A percentile compares a stretch with the other conserved stretches of the same genome.
These are phyloP conservation scores for Oryza australiensis DNA, from an alignment of 176 grass and related monocot genomes.

Conservation along the genomic window DNA sequence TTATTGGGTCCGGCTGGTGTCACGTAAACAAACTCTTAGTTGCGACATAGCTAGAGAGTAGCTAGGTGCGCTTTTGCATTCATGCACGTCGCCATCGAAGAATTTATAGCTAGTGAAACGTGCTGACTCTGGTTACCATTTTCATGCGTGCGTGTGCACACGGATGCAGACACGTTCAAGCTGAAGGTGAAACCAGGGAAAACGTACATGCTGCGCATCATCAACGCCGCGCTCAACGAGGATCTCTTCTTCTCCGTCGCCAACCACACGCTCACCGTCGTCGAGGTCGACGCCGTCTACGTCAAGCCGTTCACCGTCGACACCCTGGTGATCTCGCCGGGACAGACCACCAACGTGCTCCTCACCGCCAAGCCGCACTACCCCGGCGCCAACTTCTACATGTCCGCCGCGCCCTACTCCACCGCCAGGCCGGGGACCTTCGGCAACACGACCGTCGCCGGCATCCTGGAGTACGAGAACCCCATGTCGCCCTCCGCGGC, in stretches of 20 bases:
- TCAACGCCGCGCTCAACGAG: conserved; percentile 71
- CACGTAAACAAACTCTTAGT: conserved; percentile 9
- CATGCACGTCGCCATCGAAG: neutral
- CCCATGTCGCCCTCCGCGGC: neutral
- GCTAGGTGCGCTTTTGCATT: conserved; percentile 29
- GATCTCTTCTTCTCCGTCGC: conserved; percentile 82
- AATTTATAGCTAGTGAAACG: neutral
- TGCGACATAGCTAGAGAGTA: neutral
- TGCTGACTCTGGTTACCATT: neutral
- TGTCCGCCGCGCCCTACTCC: conserved; percentile 41
- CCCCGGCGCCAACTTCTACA: conserved; percentile 48
- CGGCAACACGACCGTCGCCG: conserved; percentile 56
- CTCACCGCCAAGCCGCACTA: conserved; percentile 49
- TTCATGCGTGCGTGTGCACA: neutral
- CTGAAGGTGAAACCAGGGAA: conserved; percentile 59
- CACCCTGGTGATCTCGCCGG: conserved; percentile 53
- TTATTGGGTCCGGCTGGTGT: neutral
- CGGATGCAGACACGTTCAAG: conserved; percentile 55
- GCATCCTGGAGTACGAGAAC: conserved; percentile 54
- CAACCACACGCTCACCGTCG: conserved; percentile 61
- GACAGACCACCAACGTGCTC: conserved; percentile 75
- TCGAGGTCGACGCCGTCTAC: conserved; percentile 73
- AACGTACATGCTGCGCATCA: conserved; percentile 65
- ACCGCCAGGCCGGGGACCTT: conserved; percentile 31
- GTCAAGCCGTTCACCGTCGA: conserved; percentile 58